Conservation (phyloP, 306 rosid species). For the Vigna radiata region DNA sequence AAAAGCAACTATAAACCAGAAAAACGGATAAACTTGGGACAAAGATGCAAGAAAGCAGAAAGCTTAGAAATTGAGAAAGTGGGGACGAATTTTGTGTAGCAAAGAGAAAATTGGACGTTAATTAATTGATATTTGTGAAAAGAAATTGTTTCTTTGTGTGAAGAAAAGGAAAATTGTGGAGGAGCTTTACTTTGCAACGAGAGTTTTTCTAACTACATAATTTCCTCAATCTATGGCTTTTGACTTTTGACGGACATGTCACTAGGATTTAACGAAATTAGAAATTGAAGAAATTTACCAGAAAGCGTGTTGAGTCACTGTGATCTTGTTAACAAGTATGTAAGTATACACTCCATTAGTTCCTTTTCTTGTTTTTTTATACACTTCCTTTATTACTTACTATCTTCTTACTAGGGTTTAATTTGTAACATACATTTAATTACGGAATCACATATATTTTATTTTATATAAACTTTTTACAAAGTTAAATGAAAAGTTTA, state of each 20-base stretch:
- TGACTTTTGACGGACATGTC: slow-evolving; percentile 35
- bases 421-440: too few species aligned
- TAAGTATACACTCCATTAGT: too few species aligned
- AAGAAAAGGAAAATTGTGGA: slow-evolving; percentile 34
- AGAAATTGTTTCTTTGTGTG: slow-evolving; percentile 12
- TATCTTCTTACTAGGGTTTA: too few species aligned
- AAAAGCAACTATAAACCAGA: neutral
- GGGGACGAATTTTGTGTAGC: neutral
- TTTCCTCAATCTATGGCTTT: slow-evolving; percentile 12
- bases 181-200: neutral
- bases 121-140: neutral
- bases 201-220: neutral
- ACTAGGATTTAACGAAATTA: neutral
- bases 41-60: slow-evolving; percentile 11
- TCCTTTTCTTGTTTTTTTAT: too few species aligned
- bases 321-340: neutral
- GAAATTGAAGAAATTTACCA: neutral
- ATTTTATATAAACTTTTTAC: too few species aligned
- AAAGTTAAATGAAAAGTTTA: too few species aligned
- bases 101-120: neutral
- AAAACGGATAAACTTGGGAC: slow-evolving; percentile 19
- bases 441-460: too few species aligned
- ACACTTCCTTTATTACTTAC: too few species aligned
- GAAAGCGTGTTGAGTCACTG: neutral
- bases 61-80: neutral